Conservation (phyloP, 352 stramenopile genomes). For the Globisporangium spinosum region DNA sequence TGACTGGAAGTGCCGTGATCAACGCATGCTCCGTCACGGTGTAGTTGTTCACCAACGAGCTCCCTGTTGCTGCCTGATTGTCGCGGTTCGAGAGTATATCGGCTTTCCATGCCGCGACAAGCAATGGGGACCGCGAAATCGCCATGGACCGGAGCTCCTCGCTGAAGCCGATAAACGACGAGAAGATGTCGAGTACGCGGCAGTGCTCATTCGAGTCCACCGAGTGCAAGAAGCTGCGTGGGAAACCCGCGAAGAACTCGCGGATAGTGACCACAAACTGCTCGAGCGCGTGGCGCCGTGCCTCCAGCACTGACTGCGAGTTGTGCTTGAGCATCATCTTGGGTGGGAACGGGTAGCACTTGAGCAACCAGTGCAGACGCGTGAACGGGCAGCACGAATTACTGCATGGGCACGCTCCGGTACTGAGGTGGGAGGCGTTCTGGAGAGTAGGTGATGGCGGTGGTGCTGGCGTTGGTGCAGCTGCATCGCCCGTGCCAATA, state of each 20-base stretch:
- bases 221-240: constrained; percentile 39
- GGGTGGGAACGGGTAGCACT: constrained; percentile 50
- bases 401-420: constrained; percentile 35
- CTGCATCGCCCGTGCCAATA: not conserved
- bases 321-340: constrained; percentile 48
- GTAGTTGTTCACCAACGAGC: constrained; percentile 6
- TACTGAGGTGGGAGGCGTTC: not conserved
- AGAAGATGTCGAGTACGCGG: constrained; percentile 37
- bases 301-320: constrained; percentile 31
- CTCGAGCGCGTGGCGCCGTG: constrained; percentile 43
- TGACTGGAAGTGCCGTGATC: not conserved
- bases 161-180: constrained; percentile 41
- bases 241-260: constrained; percentile 50
- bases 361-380: constrained; percentile 41
- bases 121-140: constrained; percentile 18
- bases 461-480: not conserved
- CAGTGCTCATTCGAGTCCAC: constrained; percentile 40
- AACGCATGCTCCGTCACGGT: not conserved
- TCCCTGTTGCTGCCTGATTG: not conserved
- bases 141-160: constrained; percentile 26
- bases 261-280: constrained; percentile 41
- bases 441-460: constrained; percentile 10
- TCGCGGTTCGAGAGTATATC: constrained; percentile 16
- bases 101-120: constrained; percentile 21
- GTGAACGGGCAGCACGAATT: constrained; percentile 48